These are phyloP conservation scores for Nicotiana paniculata DNA, from an alignment of 257 asterid genomes.

Conservation along the genomic window DNA sequence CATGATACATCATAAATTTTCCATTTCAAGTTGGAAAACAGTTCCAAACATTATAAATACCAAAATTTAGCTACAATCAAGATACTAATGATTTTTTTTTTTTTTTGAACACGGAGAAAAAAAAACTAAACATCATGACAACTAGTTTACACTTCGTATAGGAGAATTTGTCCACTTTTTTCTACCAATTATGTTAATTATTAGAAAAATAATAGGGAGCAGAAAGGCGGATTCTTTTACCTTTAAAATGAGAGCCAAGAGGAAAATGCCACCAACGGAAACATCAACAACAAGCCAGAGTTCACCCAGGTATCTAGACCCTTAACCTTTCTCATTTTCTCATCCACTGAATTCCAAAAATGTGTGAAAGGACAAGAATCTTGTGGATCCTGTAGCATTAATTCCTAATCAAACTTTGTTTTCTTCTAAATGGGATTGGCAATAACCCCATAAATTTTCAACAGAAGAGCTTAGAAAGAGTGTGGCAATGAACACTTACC, in stretches of 20 bases:
- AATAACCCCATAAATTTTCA: neutral
- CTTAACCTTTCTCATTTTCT: conserved; percentile 36
- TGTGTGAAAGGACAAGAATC: conserved; percentile 62
- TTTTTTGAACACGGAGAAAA: no score
- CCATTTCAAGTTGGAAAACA: no score
- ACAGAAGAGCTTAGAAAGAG: neutral
- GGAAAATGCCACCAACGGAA: conserved; percentile 53
- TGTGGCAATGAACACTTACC: conserved; percentile 27
- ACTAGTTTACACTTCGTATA: neutral
- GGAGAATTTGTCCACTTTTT: neutral
- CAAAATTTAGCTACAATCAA: no score
- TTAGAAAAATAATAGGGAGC: neutral
- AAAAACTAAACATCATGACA: no score
- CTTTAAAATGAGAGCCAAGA: conserved; percentile 61
- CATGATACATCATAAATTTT: no score
- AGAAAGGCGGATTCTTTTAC: conserved; percentile 22
- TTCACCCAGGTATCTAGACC: conserved; percentile 52
- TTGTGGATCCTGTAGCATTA: conserved; percentile 39
- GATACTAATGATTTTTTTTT: no score
- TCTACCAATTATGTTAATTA: neutral
- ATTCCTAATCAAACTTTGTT: neutral
- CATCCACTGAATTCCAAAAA: conserved; percentile 41
- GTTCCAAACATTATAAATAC: no score
- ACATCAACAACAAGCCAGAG: conserved; percentile 58
- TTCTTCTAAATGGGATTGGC: neutral